These are phyloP conservation scores for Hypoxylon sp. DNA, from an alignment of 2,329 filamentous ascomycete genomes.

Conservation along the genomic window DNA sequence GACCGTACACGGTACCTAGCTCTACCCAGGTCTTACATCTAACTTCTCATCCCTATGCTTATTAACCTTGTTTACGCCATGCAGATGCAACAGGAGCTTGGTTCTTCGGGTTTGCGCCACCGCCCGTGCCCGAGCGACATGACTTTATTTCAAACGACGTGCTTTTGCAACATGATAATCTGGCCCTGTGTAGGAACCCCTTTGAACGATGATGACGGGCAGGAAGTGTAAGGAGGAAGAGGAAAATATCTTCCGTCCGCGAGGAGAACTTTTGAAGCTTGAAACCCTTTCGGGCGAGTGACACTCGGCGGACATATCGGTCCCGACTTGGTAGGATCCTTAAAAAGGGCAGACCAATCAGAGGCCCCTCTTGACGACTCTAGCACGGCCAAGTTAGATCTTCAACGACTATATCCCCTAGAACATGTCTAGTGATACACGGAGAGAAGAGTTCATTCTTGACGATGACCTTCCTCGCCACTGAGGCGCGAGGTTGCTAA, in stretches of 20 bases:
- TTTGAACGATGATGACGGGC: not conserved
- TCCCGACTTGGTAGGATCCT: constrained; percentile 24
- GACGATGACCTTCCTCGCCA: constrained; percentile 19
- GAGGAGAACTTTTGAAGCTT: constrained; percentile 28
- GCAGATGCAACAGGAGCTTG: constrained; percentile 28
- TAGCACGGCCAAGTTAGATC: constrained; percentile 15
- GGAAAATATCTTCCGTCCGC: constrained; percentile 16
- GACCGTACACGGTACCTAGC: constrained; percentile 3
- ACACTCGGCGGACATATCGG: constrained; percentile 25
- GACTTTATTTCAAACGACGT: constrained; percentile 38
- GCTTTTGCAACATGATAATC: constrained; percentile 28
- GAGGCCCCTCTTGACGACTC: constrained; percentile 19
- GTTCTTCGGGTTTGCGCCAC: constrained; percentile 34
- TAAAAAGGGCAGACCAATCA: constrained; percentile 18
- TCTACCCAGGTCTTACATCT: not conserved
- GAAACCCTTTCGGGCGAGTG: constrained; percentile 29
- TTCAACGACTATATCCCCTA: constrained; percentile 7
- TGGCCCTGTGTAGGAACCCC: constrained; percentile 21
- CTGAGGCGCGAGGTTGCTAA: constrained; percentile 24
- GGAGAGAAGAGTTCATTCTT: constrained; percentile 7
- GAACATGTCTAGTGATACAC: constrained; percentile 21
- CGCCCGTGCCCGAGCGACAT: constrained; percentile 24
- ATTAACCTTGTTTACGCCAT: constrained; percentile 41
- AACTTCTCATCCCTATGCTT: constrained; percentile 15
- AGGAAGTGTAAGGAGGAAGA: not conserved